These are phyloP conservation scores for Phialophora verrucosa DNA, from an alignment of 2,329 filamentous ascomycete species.

Conservation along the genomic window DNA sequence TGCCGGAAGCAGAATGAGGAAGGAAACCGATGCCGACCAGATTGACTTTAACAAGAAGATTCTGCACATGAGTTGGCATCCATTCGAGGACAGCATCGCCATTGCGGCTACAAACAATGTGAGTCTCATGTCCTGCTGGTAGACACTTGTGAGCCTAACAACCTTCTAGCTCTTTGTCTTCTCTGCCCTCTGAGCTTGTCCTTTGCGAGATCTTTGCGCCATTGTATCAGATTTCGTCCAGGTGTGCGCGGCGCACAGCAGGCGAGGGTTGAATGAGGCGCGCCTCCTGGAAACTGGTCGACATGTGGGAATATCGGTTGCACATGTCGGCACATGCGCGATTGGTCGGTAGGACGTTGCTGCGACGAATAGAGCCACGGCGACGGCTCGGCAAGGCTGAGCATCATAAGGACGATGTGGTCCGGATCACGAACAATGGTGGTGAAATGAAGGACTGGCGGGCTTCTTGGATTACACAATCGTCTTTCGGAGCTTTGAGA, in stretches of 20 bases:
- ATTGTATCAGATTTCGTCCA: constrained; percentile 18
- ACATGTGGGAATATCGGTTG: background rate
- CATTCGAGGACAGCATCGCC: constrained; percentile 98
- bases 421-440: constrained; percentile 9
- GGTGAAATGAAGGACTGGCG: background rate
- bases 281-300: background rate
- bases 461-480: constrained; percentile 30
- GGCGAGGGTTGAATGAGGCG: constrained; percentile 7
- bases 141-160: constrained; percentile 1
- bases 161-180: constrained; percentile 72
- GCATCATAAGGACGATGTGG: background rate
- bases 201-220: constrained; percentile 4
- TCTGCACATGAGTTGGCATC: constrained; percentile 99
- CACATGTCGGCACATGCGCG: constrained; percentile 5
- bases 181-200: constrained; percentile 66
- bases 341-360: constrained; percentile 8
- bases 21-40: constrained; percentile 98
- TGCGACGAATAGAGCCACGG: background rate
- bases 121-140: constrained; percentile 55
- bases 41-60: constrained; percentile 99
- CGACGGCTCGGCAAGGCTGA: constrained; percentile 18
- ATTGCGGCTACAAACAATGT: constrained; percentile 99
- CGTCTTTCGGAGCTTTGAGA: constrained; percentile 13
- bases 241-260: constrained; percentile 8
- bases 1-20: constrained; percentile 92